phyloP scores from a whole-genome alignment of 306 rosid genomes.

The Cucurbita ficifolia region DNA sequence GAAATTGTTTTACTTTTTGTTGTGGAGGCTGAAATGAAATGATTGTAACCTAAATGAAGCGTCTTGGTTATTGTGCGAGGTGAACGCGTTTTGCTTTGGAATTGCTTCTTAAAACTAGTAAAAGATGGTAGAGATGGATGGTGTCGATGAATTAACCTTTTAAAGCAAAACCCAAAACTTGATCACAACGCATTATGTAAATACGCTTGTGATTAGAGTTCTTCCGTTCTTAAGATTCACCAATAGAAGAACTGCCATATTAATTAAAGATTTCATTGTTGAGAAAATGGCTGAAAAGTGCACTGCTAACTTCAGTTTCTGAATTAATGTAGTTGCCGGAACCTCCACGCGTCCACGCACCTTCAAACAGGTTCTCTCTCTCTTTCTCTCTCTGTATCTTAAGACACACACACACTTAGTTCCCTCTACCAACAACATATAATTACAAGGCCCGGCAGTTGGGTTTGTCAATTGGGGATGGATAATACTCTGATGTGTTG shows the following conservation, averaged over 20 bases:
- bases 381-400: neutral
- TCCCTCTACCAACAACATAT: neutral
- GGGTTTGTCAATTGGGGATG: neutral
- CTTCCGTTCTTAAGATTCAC: too few species aligned
- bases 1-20: neutral
- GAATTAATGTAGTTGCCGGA: slow-evolving; percentile 61
- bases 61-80: neutral
- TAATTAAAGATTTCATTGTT: neutral
- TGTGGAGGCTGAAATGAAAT: neutral
- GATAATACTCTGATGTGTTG: neutral
- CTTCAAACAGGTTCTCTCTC: slow-evolving; percentile 44
- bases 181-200: too few species aligned
- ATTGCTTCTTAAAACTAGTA: neutral
- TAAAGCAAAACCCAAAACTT: too few species aligned
- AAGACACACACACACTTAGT: neutral
- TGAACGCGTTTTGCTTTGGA: neutral
- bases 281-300: neutral
- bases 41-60: neutral
- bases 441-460: neutral
- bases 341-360: slow-evolving; percentile 62
- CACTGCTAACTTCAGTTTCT: slow-evolving; percentile 15
- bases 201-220: too few species aligned
- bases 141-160: neutral
- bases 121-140: neutral
- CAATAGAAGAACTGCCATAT: too few species aligned